Conservation (phyloP, 208 protist genomes). For the Trypanosoma avium region DNA sequence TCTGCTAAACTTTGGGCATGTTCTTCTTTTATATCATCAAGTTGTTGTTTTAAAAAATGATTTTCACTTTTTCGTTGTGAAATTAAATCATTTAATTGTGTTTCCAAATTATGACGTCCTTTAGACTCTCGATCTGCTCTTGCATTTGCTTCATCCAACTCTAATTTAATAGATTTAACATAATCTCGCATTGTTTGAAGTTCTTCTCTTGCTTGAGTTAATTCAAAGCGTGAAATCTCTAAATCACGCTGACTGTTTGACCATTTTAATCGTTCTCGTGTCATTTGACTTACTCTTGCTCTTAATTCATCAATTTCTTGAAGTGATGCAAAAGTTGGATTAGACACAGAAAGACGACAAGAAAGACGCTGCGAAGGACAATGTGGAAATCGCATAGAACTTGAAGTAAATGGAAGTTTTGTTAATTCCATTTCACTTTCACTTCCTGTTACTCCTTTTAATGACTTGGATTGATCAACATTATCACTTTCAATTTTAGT, state of each 20-base stretch:
- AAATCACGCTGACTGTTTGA: conserved; percentile 77
- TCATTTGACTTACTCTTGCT: conserved; percentile 61
- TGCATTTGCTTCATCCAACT: conserved; percentile 57
- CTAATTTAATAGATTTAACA: conserved; percentile 39
- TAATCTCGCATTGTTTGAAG: conserved; percentile 49
- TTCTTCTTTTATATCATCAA: conserved; percentile 67
- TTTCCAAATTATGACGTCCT: conserved; percentile 40
- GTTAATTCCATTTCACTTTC: conserved; percentile 59
- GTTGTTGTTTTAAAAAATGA: conserved; percentile 55
- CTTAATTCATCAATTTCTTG: conserved; percentile 86
- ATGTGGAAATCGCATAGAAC: conserved; percentile 29
- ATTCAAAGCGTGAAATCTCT: conserved; percentile 74
- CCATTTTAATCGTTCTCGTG: conserved; percentile 74
- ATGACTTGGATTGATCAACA: neutral
- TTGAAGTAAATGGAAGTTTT: conserved; percentile 48
- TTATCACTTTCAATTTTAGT: neutral
- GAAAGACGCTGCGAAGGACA: conserved; percentile 27
- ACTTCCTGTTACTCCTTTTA: neutral
- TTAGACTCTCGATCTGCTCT: conserved; percentile 49
- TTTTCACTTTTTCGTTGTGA: conserved; percentile 44
- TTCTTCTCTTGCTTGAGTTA: conserved; percentile 69
- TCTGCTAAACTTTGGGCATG: conserved; percentile 52
- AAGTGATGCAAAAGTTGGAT: conserved; percentile 58
- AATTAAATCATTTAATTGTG: conserved; percentile 32
- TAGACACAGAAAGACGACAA: conserved; percentile 53